These are phyloP conservation scores for Aspergillus glaucus DNA, from an alignment of 2,329 filamentous ascomycete genomes.

Conservation along the genomic window DNA sequence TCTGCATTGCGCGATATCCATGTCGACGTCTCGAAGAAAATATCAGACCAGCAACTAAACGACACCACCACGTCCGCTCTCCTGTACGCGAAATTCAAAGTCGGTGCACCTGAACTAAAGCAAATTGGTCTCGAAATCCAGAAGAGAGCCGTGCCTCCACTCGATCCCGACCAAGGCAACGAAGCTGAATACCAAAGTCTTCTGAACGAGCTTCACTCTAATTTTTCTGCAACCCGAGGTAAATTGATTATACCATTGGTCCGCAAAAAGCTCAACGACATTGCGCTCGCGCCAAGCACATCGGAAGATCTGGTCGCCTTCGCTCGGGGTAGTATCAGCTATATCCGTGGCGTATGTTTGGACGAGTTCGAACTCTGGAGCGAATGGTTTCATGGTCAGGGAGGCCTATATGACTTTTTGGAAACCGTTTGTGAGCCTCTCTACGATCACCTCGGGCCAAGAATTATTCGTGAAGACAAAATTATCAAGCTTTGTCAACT, in stretches of 20 bases:
- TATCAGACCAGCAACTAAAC: slow-evolving; percentile 61
- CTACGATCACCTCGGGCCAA: slow-evolving; percentile 59
- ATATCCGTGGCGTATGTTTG: slow-evolving; percentile 58
- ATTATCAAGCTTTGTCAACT: slow-evolving; percentile 62
- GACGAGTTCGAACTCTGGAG: slow-evolving; percentile 64
- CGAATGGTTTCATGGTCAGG: slow-evolving; percentile 60
- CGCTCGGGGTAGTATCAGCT: slow-evolving; percentile 58
- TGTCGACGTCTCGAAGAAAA: slow-evolving; percentile 56
- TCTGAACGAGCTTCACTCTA: slow-evolving; percentile 59
- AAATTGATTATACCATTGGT: slow-evolving; percentile 57
- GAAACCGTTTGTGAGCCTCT: slow-evolving; percentile 62
- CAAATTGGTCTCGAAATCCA: slow-evolving; percentile 62
- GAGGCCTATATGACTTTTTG: slow-evolving; percentile 58
- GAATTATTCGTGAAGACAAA: slow-evolving; percentile 61
- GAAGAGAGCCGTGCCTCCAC: slow-evolving; percentile 55
- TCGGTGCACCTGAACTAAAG: slow-evolving; percentile 60
- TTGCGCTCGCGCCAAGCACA: slow-evolving; percentile 53
- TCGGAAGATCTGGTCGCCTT: slow-evolving; percentile 60
- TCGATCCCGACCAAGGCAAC: slow-evolving; percentile 52
- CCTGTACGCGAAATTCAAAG: slow-evolving; percentile 64
- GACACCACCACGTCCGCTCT: slow-evolving; percentile 66
- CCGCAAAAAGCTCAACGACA: slow-evolving; percentile 52
- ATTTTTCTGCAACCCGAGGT: slow-evolving; percentile 54
- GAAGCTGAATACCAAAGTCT: slow-evolving; percentile 61
- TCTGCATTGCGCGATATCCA: slow-evolving; percentile 57